Base-by-base conservation (phyloP, 1,139 yeast species). In the Saccharomycopsis hybrid region DNA sequence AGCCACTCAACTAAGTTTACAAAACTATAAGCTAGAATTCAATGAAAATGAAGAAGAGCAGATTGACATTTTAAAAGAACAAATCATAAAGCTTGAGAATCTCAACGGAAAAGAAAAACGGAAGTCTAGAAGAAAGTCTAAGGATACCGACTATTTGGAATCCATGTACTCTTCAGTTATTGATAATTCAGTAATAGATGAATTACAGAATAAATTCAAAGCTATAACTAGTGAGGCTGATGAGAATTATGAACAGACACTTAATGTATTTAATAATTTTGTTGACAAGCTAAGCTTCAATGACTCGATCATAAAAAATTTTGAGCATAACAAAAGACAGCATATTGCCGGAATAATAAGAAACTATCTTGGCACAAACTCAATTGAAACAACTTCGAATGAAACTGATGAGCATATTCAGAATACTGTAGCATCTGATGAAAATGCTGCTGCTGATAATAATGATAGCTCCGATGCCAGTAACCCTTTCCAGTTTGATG, bases 401-500 rank as follows among this genome's bases (percentile, higher is more conserved):
- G 36, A 42, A 29, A 13, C 28, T 11, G 28, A n/a, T 13, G 35
- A n/a, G 7, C 18, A 18, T 18, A 18, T 18, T 18, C 27, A 29
- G 4, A 18, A 18, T 18, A 18, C 18, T 18, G 18, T 18, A 18
- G 18, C 18, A 18, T 5, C 27, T 28, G 31, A 36, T 7, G 18
- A 38, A 32, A 25, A 3, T 27, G 29, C 39, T 7, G 35, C 40
- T 28, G 44, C 43, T 13, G 37, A 43, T 33, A 18, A 18, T 18
- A 18, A 18, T 18, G 18, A 18, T 18, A 18, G 18, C 18, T 18
- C 18, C 18, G 18, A 18, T 18, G 18, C 18, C 18, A 18, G 18
- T 18, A 18, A 18, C 18, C 18, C 18, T 18, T 18, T 18, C 18
- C 33, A 38, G 4, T 44, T 63, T 18, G 65, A 63, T 48, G 58